phyloP scores from a whole-genome alignment of 1,284 basidiomycete species.

The Puccinia triticina region DNA sequence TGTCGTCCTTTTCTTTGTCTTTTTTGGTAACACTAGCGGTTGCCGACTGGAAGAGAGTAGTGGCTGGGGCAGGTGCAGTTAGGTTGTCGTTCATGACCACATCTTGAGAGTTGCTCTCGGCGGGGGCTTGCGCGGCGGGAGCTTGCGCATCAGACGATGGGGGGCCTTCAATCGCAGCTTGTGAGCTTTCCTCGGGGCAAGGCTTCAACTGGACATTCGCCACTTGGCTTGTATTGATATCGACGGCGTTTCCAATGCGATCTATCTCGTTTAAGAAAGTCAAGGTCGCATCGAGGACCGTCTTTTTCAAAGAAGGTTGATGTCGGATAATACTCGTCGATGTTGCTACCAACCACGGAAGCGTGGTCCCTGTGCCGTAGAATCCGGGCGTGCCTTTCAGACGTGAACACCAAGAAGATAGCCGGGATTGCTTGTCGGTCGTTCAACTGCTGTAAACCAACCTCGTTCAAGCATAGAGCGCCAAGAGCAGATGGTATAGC shows the following conservation, averaged over 20 bases:
- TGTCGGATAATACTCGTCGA: slow-evolving; percentile 97
- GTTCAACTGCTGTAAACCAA: slow-evolving; percentile 79
- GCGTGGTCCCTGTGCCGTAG: slow-evolving; percentile 91
- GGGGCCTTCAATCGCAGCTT: background rate
- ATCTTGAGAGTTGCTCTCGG: slow-evolving; percentile 2
- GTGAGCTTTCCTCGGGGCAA: background rate
- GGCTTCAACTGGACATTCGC: slow-evolving; percentile 61
- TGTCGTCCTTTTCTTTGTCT: slow-evolving; percentile 49
- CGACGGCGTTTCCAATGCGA: slow-evolving; percentile 69
- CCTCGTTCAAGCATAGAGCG: slow-evolving; percentile 89
- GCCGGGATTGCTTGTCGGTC: slow-evolving; percentile 73
- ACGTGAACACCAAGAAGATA: slow-evolving; percentile 83
- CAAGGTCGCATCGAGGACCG: slow-evolving; percentile 76
- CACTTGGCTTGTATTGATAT: slow-evolving; percentile 65
- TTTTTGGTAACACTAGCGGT: slow-evolving; percentile 3
- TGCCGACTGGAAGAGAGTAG: slow-evolving; percentile 14
- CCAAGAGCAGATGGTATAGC: slow-evolving; percentile 94
- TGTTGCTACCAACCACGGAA: slow-evolving; percentile 78
- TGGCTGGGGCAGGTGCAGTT: background rate
- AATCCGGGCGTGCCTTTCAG: slow-evolving; percentile 80
- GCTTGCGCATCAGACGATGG: background rate
- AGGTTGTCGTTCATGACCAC: slow-evolving; percentile 37
- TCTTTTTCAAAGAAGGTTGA: slow-evolving; percentile 81
- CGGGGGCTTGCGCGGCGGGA: no score
- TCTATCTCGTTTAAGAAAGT: slow-evolving; percentile 74